phyloP scores from a whole-genome alignment of 2,329 filamentous ascomycete genomes.

The Botryotinia globosa region DNA sequence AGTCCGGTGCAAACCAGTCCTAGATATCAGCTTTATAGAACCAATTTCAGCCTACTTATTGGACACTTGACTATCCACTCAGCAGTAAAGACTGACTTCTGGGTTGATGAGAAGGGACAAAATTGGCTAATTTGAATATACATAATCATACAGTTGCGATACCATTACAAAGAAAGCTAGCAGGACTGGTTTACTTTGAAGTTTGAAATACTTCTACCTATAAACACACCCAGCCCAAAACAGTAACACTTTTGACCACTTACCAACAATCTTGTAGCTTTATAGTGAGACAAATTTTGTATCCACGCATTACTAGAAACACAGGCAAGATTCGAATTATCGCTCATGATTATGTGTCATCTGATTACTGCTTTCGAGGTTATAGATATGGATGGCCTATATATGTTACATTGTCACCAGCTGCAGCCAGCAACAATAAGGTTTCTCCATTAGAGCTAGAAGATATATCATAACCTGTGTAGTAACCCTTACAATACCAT shows the following conservation, averaged over 20 bases:
- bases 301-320: not conserved
- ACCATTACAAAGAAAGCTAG: not conserved
- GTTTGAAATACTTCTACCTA: not conserved
- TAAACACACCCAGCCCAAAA: no score
- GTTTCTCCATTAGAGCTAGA: no score
- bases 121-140: not conserved
- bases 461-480: no score
- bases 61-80: not conserved
- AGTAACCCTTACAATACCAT: not conserved
- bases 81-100: not conserved
- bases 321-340: not conserved
- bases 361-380: no score
- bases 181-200: not conserved
- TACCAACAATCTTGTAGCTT: not conserved
- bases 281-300: not conserved
- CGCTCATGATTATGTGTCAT: no score
- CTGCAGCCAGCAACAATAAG: not conserved
- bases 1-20: not conserved
- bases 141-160: not conserved
- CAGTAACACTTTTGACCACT: not conserved
- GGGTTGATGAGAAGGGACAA: not conserved
- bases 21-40: not conserved
- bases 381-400: not conserved
- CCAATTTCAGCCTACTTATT: fast-evolving
- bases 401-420: not conserved